phyloP scores from a whole-genome alignment of 352 stramenopile genomes.

The Phytophthora pini region DNA sequence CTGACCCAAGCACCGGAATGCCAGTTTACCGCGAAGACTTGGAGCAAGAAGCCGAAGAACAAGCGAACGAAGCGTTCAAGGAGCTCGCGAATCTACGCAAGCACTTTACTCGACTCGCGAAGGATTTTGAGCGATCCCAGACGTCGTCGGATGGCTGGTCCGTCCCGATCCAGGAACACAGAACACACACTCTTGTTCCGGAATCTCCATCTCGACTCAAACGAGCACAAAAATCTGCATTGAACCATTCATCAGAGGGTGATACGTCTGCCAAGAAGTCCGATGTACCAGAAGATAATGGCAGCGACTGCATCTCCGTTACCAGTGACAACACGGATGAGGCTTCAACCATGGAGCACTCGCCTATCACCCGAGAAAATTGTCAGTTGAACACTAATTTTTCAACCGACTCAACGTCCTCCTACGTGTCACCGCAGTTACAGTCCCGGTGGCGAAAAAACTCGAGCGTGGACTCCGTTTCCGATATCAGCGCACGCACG shows the following conservation, averaged over 20 bases:
- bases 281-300: constrained; percentile 5
- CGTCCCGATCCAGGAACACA: neutral
- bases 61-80: constrained; percentile 50
- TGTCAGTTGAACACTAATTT: constrained; percentile 9
- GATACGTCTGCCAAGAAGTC: constrained; percentile 1
- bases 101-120: constrained; percentile 45
- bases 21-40: constrained; percentile 35
- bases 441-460: constrained; percentile 15
- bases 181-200: neutral
- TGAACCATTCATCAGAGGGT: constrained; percentile 12
- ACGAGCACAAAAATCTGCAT: neutral
- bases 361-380: neutral
- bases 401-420: constrained; percentile 16
- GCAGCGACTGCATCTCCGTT: constrained; percentile 2
- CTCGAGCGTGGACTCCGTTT: neutral
- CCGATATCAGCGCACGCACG: constrained; percentile 18
- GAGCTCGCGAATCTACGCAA: constrained; percentile 48
- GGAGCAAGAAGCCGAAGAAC: constrained; percentile 38
- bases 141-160: neutral
- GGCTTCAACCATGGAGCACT: constrained; percentile 8
- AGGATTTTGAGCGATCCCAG: constrained; percentile 31
- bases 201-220: neutral
- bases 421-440: constrained; percentile 15
- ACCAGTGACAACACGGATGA: constrained; percentile 9
- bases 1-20: constrained; percentile 46